These are phyloP conservation scores for Stipa capillata DNA, from an alignment of 176 grass and related monocot genomes.

Conservation along the genomic window DNA sequence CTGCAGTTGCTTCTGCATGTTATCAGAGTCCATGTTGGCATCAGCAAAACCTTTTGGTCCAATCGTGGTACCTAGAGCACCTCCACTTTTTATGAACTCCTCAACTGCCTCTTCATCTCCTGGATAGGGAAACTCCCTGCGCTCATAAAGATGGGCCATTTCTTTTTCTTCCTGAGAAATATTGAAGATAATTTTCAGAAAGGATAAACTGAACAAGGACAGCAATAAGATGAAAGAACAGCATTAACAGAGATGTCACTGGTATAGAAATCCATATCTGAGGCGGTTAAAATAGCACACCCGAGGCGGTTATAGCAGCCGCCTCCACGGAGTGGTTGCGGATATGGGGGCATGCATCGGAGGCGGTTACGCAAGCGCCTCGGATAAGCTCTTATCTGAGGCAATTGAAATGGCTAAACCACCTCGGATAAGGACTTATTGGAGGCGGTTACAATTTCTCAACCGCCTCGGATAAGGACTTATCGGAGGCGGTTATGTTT, in stretches of 20 bases:
- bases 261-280: no score
- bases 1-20: conserved; percentile 82
- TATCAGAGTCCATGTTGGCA: conserved; percentile 53
- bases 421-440: no score
- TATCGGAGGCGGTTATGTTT: no score
- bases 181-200: not conserved
- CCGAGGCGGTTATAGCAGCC: no score
- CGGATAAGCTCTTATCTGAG: no score
- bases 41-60: conserved; percentile 77
- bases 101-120: conserved; percentile 72
- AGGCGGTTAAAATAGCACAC: no score
- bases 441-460: no score
- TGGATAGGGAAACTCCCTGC: conserved; percentile 56
- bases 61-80: conserved; percentile 63
- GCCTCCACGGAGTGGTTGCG: no score
- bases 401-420: no score
- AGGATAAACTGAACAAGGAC: not conserved
- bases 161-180: conserved; percentile 77
- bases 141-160: conserved; percentile 78
- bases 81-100: conserved; percentile 74
- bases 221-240: not conserved
- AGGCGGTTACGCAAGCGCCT: no score
- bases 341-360: no score
- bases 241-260: not conserved
- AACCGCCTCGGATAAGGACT: no score